Base-by-base conservation (phyloP, 164 flowering plant species). In the Magnolia changhungtana region DNA sequence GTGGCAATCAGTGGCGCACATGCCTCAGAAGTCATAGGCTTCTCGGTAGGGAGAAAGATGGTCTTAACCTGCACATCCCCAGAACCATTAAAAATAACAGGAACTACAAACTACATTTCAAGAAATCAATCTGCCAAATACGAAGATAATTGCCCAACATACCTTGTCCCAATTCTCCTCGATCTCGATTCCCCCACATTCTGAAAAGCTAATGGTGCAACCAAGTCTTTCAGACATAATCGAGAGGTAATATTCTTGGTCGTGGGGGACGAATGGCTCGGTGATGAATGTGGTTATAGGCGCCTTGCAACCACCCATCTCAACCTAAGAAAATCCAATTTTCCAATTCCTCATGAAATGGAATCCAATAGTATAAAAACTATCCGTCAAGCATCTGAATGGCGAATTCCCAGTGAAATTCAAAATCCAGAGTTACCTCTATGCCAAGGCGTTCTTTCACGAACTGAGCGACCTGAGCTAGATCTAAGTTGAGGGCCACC, bases 81-180 rank as follows among this genome's bases (percentile, higher is more conserved):
- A 55, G 50, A 27, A 55, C 16, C 27, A 61, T 23, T 73, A 18
- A 73, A 37, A 37, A 59, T 31, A 24, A 8, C 75, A 27, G 37
- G 49, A 72, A 31, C 24, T 3, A 24, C 20, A 21, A 1, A 63
- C 67, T 73, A 61, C 7, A 16, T 59, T 73, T 73, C 24, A 37
- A 19, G 20, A 58, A 29, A 67, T 29, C 49, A 67, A 1, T 55
- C 59, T 55, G 8, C 16, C 16, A 73, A 19, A 73, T 19, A 19
- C 7, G 1, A 8, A 10, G 9, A 23, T 55, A 14, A 21, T 23
- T 77, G 55, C 37, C 7, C 1, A 19, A 31, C 49, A 51, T 82
- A 91, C 98, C 91, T 92, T 94, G 81, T 94, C 98, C 98, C 98
- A 94, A 77, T 94, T 94, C 81, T 92, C 97, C 84, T 94, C 98